phyloP scores from a whole-genome alignment of 495 filamentous ascomycete genomes.

The Neurospora hispaniola region DNA sequence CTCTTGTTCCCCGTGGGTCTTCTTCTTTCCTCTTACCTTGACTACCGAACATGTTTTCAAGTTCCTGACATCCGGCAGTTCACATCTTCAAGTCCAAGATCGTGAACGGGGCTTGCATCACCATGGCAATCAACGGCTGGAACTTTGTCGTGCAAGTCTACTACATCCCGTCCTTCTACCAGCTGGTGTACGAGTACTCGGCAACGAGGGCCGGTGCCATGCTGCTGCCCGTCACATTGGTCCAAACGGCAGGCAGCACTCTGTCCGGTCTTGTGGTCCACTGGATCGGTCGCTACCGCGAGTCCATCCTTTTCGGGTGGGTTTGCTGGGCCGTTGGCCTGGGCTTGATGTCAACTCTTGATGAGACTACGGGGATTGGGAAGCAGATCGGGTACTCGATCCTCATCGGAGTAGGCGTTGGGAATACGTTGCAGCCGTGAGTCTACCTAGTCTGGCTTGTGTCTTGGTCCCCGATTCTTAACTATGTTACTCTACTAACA shows the following conservation, averaged over 20 bases:
- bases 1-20: constrained; percentile 24
- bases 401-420: constrained; percentile 42
- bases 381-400: constrained; percentile 45
- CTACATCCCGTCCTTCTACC: constrained; percentile 47
- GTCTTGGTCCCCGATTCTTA: background rate
- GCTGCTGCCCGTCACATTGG: constrained; percentile 41
- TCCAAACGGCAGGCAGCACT: constrained; percentile 42
- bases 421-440: constrained; percentile 44
- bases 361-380: constrained; percentile 36
- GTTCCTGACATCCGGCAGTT: constrained; percentile 26
- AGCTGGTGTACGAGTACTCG: constrained; percentile 43
- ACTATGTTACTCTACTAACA: background rate
- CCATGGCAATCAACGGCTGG: constrained; percentile 47
- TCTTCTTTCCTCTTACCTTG: background rate
- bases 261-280: constrained; percentile 42
- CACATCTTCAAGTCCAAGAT: constrained; percentile 41
- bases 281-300: constrained; percentile 43
- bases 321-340: constrained; percentile 42
- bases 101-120: constrained; percentile 42
- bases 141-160: constrained; percentile 45
- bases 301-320: constrained; percentile 43
- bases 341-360: constrained; percentile 42
- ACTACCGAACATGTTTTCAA: background rate
- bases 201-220: constrained; percentile 41
- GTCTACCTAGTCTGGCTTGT: background rate